Base-by-base conservation (phyloP, 2,329 filamentous ascomycete species). In the Xylaria sp. region DNA sequence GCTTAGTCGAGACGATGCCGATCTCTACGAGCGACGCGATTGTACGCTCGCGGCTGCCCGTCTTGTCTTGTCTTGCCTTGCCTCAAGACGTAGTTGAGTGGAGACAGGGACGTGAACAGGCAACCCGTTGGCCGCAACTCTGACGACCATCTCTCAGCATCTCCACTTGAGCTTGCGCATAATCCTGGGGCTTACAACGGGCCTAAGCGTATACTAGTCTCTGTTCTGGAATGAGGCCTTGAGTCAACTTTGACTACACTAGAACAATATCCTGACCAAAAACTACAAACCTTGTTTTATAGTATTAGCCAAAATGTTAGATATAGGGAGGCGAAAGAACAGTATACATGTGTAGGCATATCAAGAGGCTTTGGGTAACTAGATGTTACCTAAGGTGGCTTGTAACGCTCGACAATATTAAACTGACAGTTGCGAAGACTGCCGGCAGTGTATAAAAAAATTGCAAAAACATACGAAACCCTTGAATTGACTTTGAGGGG, bases 61-160 rank as follows among this genome's bases (percentile, higher is more conserved):
- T n/a, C 25, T 15, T 25, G 23, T 25, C 23, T 25, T 50, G 48
- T n/a, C 25, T 15, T 25, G 23, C 3, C 23, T 25, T 50, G 46
- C 44, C 23, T 25, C 25, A 50, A 50, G 50, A 67, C 41, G 44
- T 54, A 50, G 50, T 39, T 23, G 13, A 44, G 68, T 72, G 71
- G 70, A 67, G 65, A 65, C 55, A 12, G 39, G 20, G 52, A 20
- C 50, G 57, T 66, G 59, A 69, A 66, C 66, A 48, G 57, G 65
- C 54, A 65, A 56, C 20, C 65, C 60, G 65, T 32, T 54, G 66
- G 60, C 56, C 28, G 37, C 51, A 58, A 59, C 46, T 52, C 37
- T 62, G 68, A 68, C 61, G 61, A 54, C 65, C 55, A 37, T 59
- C 60, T 59, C 60, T 65, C 57, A 50, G 41, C 25, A 70, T 61